Percentiles rank a stretch among this genome's conserved stretches.
Conservation (phyloP, 2,329 filamentous ascomycete species). For the Botryotinia convoluta region DNA sequence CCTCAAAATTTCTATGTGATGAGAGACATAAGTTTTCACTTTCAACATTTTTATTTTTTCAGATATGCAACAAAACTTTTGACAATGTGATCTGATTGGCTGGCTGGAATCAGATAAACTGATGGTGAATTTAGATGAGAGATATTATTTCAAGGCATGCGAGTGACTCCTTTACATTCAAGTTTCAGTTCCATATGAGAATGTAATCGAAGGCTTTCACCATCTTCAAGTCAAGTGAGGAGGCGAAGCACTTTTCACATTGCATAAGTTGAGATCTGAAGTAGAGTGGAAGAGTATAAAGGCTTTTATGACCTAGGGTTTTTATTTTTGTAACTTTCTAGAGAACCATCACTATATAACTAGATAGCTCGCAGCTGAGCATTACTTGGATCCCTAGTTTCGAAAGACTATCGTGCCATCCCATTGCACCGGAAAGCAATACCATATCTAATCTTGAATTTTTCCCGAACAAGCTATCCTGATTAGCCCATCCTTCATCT, state of each 20-base stretch:
- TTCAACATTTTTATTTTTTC: neutral
- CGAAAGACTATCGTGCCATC: neutral
- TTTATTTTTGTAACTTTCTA: neutral
- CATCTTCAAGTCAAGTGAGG: neutral
- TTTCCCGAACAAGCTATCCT: neutral
- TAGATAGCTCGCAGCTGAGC: neutral
- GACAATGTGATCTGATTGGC: neutral
- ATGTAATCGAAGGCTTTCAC: neutral
- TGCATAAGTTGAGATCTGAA: neutral
- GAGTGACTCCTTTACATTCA: neutral
- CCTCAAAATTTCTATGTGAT: neutral
- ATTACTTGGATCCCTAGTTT: neutral
- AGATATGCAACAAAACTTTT: neutral
- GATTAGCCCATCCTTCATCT: neutral
- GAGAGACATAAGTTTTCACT: neutral
- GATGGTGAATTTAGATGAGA: neutral
- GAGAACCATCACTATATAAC: neutral
- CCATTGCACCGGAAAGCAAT: neutral
- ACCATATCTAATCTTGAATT: neutral
- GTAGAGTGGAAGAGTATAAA: neutral
- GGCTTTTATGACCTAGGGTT: too few species aligned
- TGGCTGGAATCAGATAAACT: too few species aligned
- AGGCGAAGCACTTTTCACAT: neutral
- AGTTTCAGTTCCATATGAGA: too few species aligned
- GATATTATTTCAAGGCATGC: neutral